Evolutionary conservation across 1,139 yeast genomes (phyloP).

Genomic region (Yamadazyma taylorii): DNA sequence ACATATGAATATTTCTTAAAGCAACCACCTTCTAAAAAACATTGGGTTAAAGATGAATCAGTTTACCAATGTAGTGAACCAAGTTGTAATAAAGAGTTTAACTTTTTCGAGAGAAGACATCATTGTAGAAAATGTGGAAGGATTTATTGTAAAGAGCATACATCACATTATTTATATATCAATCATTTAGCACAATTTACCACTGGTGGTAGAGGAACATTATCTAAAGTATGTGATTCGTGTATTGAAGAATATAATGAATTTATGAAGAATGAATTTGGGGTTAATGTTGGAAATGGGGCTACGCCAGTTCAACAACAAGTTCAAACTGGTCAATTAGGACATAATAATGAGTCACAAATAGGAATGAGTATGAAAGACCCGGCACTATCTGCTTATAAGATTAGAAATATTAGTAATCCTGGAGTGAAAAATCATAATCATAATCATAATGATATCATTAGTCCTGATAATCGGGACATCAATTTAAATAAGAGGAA

Average conservation of each 20-base stretch:
- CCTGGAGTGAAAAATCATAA: background rate
- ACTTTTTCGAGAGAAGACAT: conserved; percentile 83
- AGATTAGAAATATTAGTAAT: too few species aligned
- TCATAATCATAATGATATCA: background rate
- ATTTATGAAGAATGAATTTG: conserved; percentile 44
- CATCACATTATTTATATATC: conserved; percentile 55
- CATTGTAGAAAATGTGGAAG: conserved; percentile 96
- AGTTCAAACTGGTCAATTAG: background rate
- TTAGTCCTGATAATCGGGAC: background rate
- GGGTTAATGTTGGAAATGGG: conserved; percentile 18
- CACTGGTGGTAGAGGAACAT: conserved; percentile 70
- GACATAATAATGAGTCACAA: background rate
- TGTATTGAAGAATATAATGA: conserved; percentile 73
- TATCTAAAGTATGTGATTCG: conserved; percentile 75
- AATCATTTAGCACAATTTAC: conserved; percentile 73
- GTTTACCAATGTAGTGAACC: conserved; percentile 61
- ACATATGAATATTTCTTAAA: conserved; percentile 29
- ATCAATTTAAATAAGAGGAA: background rate
- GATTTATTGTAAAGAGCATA: conserved; percentile 74
- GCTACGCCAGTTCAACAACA: background rate
- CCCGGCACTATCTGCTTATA: too few species aligned
- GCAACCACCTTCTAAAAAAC: conserved; percentile 60
- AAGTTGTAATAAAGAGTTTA: conserved; percentile 60
- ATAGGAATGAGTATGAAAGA: background rate
- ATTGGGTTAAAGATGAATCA: conserved; percentile 77